Base-by-base conservation (phyloP, 768 basidiomycete genomes). In the Calocera viscosa region DNA sequence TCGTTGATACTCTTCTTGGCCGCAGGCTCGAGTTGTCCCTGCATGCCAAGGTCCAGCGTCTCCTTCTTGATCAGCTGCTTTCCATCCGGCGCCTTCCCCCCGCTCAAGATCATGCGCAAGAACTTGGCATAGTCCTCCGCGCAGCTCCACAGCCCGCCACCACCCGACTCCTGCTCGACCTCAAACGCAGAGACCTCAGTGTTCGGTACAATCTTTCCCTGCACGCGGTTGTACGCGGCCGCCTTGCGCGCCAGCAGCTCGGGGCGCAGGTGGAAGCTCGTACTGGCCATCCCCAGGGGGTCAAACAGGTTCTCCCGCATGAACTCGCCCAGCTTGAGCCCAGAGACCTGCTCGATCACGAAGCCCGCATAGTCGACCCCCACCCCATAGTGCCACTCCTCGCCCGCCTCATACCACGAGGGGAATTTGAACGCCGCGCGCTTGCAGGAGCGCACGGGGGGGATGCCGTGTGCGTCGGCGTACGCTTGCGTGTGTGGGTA, bases 331-430 rank as follows among this genome's bases (percentile, higher is more conserved):
- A 60, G 30, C 30, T 60, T 60, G 2, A 28, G 5, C 26, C 53
- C 53, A 2, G 53, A 60, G 7, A 12, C 11, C 14, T 60, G 53
- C 30, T 60, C 53, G 5, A 60, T 26, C 53, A 60, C 53, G 2
- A 60, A 19, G 8, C 53, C 53, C 14, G 53, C 53, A 60, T 60
- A 60, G 30, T 60, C 53, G 53, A 60, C 30, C 53, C 53, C 53
- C 53, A 60, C 30, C 53, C 53, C 53, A 26, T 60, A 60, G 30
- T 60, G 53, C 53, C 53, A 60, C 22, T 60, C 53, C 53, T 60
- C 53, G 26, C 53, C 53, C 2, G 53, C 53, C 53, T 60, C 53
- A 26, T 60, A 26, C 53, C 53, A 60, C 14, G 2, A 10, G 26
- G 53, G 53, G 30, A 60, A 32, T 26, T 60, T 60, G 5, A 2